Evolutionary conservation across 2,329 filamentous ascomycete genomes (phyloP), one percentile per base, ranked within the genome.

Genomic region (Didymella segeticola): DNA sequence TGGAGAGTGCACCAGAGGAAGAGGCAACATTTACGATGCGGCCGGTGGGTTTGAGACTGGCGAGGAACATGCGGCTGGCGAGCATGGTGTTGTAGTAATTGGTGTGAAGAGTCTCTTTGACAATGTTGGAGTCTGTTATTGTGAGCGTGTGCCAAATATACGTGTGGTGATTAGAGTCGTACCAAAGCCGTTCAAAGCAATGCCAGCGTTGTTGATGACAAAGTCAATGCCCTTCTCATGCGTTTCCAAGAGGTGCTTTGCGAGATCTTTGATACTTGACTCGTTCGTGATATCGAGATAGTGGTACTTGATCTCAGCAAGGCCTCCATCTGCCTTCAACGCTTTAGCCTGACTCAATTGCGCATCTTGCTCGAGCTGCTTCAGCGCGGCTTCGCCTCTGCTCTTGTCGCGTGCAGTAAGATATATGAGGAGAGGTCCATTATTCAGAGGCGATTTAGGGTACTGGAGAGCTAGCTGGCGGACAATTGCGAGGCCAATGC

Each of bases 51-150:
- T 76, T 77, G 53, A 84, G 66, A 5, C 80, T 64, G 5, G 80
- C 78, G 20, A 84, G 70, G 52, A 83, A 73, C 8, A 71, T 57
- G 33, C 75, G 75, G 3, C 76, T 78, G 2, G 76, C 76, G 41
- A 78, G 72, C 12, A 84, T 69, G 3, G 81, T 82, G 62, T 77
- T 78, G 66, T 81, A 79, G 70, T 83, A 84, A 65, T 84, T 84
- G 56, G 76, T 78, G 19, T 74, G 67, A 4, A 84, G 68, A 0
- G 82, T 84, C 19, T 73, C 71, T 47, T 77, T 75, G 26, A 83
- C 82, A 19, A 83, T 72, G 20, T 79, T 69, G 5, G 70, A 53
- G 58, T 82, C 77, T 77, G 2, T 7, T 7, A 20, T 43, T 37
- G 52, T 25, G 47, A 14, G 22, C 6, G n/a, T 26, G n/a, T 14